Evolutionary conservation across 257 asterid species (phyloP), one percentile per base, ranked within the genome.

Genomic region (Anisodus tanguticus): DNA sequence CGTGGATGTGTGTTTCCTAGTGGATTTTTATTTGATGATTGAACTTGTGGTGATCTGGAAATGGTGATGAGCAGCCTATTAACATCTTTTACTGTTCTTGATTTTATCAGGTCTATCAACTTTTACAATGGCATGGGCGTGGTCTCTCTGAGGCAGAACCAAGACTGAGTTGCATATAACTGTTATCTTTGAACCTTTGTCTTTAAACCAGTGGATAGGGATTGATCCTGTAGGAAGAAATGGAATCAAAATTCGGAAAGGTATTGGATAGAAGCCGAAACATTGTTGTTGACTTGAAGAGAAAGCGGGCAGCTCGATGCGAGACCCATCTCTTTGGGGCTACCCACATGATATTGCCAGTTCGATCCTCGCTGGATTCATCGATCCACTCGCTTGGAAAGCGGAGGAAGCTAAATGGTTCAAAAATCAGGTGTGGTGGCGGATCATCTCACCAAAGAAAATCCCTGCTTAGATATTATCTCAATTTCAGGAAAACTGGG

Each of bases 161-260:
- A 62, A 84, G 87, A 79, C 84, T 80, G 82, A 62, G 82, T 77
- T 86, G 86, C 82, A 79, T 86, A 76, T 71, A 84, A 31, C 35
- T 31, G 84, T 89, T 80, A 55, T 85, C 76, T 76, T 86, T 82
- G 84, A 85, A 83, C 89, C 87, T 79, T 91, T 84, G 85, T 86
- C 87, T 85, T 86, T 88, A 81, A 85, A 83, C 84, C 85, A 79
- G 90, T 84, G 85, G 85, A 86, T 88, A 88, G 92, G 90, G 90
- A 91, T 95, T 87, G 92, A 88, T 92, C 89, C 82, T 74, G 86
- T 83, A 72, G 86, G 89, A 71, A 89, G 87, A 85, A 80, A 95
- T 91, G 96, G 91, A 91, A 86, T 78, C 92, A 74, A 89, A 89
- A 86, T 90, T 67, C 91, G 97, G 76, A 88, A 92, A 89, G 98